A percentile compares a stretch with the other conserved stretches of the same genome.
Evolutionary conservation across 495 filamentous ascomycete genomes (phyloP).

Genomic region (Friedmanniomyces simplex): DNA sequence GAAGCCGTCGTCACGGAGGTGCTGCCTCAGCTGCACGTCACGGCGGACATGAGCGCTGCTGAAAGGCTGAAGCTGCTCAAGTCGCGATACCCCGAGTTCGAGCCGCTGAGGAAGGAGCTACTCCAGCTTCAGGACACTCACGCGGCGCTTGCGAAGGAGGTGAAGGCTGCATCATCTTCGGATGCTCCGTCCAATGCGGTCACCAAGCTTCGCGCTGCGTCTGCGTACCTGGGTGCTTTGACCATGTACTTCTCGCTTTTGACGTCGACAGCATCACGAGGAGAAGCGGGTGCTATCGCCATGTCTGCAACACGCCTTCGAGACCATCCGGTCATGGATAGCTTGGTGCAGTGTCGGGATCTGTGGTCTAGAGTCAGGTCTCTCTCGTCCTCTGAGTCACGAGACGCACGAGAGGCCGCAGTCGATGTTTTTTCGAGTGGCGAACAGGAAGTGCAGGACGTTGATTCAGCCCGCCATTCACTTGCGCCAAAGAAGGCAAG

Average conservation of each 20-base stretch:
- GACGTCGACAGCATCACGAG: constrained; percentile 53
- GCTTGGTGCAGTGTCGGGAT: constrained; percentile 64
- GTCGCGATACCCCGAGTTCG: constrained; percentile 81
- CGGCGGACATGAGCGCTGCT: constrained; percentile 62
- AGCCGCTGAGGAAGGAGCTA: constrained; percentile 72
- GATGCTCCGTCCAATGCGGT: background rate
- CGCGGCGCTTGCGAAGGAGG: constrained; percentile 35
- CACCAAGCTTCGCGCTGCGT: constrained; percentile 50
- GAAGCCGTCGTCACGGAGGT: constrained; percentile 62
- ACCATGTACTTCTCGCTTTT: constrained; percentile 90
- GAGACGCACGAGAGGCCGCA: background rate
- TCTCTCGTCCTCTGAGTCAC: constrained; percentile 26
- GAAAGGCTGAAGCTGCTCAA: constrained; percentile 69
- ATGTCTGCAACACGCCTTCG: constrained; percentile 62
- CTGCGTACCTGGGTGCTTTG: constrained; percentile 73
- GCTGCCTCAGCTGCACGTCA: constrained; percentile 69
- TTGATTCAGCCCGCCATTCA: background rate
- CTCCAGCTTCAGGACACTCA: constrained; percentile 57
- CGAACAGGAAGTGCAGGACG: background rate
- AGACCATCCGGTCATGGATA: constrained; percentile 82
- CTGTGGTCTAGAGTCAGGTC: constrained; percentile 59
- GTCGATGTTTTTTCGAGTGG: background rate
- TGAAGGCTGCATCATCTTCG: background rate
- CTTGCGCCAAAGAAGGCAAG: constrained; percentile 33
- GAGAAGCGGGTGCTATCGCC: constrained; percentile 34